Base-by-base conservation (phyloP, 352 stramenopile species). In the Phytopythium aichiense region DNA sequence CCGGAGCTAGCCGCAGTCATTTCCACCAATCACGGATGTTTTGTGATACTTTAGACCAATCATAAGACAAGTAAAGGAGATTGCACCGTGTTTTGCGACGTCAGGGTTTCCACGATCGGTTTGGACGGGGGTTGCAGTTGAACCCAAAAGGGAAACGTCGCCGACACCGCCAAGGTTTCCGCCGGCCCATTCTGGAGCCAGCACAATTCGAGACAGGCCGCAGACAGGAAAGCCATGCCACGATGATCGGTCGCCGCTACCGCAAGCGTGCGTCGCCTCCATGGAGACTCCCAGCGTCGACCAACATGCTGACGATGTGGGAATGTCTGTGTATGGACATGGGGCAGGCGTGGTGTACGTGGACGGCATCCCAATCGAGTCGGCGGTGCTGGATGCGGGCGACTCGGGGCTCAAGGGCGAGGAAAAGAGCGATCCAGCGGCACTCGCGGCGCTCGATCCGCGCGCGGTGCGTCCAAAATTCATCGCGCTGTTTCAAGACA, bases 301-400 rank as follows among this genome's bases (percentile, higher is more conserved):
- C 33, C 33, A 38, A 5, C 7, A 8, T 5, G 7, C 33, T 38
- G 33, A 38, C 33, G 33, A 1, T 38, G 33, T 38, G 20, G 25
- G 20, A 13, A 25, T 48, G 6, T n/a, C 5, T 6, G 38, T 20
- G 38, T 43, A 38, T 38, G 2, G 12, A 38, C 15, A 11, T 43
- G 40, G 15, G 45, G 31, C 61, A 91, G 81, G 77, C 31, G 72
- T 91, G 11, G 74, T 91, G 15, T 91, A 78, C 48, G 81, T 89
- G 35, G 81, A 91, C 40, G 81, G 79, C 23, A 91, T 91, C 48
- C 81, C 81, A 16, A 88, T 89, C 61, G 77, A 89, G 61, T 81
- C 81, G 13, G 68, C 70, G 49, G 72, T 83, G 9, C 65, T 91
- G 20, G 68, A 88, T 20, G 74, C 76, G 1, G 70, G 76, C 2